A percentile compares a stretch with the other conserved stretches of the same genome.
Conservation (phyloP, 352 stramenopile species). For the Phytophthora colocasiae region DNA sequence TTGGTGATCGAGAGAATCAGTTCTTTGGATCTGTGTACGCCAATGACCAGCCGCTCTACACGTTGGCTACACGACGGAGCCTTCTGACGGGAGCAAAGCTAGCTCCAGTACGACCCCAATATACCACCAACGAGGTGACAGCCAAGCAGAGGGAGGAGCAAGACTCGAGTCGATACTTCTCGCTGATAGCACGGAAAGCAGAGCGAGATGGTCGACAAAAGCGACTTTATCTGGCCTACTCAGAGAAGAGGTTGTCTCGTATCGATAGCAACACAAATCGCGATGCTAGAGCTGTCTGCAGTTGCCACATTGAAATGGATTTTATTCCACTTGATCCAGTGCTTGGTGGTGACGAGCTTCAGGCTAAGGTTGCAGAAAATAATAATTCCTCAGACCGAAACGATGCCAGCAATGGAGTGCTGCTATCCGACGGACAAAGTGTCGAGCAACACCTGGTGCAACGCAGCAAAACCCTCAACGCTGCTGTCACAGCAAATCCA, state of each 20-base stretch:
- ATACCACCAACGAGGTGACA: constrained; percentile 1
- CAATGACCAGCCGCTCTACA: constrained; percentile 72
- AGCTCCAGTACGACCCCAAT: constrained; percentile 15
- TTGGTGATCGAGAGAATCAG: constrained; percentile 70
- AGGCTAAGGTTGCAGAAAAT: neutral
- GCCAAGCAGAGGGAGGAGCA: constrained; percentile 9
- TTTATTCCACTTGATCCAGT: constrained; percentile 75
- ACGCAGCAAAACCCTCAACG: constrained; percentile 60
- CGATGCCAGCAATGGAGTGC: constrained; percentile 32
- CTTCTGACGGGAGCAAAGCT: constrained; percentile 58
- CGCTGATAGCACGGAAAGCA: constrained; percentile 42
- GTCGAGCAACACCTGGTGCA: constrained; percentile 70
- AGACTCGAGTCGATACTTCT: constrained; percentile 61
- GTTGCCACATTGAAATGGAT: constrained; percentile 36
- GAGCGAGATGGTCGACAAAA: constrained; percentile 51
- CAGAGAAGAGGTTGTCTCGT: constrained; percentile 53
- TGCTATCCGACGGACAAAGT: constrained; percentile 73
- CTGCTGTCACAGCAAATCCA: constrained; percentile 45
- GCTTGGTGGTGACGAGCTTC: constrained; percentile 31
- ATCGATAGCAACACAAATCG: constrained; percentile 4
- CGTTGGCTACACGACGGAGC: constrained; percentile 56
- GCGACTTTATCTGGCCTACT: constrained; percentile 76
- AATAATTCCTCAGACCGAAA: neutral
- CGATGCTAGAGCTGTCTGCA: neutral
- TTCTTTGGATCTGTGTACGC: constrained; percentile 74